Percentiles rank a stretch among this genome's conserved stretches.
phyloP scores from a whole-genome alignment of 2,329 filamentous ascomycete species.

The Nannizziopsis arthrosporioides region DNA sequence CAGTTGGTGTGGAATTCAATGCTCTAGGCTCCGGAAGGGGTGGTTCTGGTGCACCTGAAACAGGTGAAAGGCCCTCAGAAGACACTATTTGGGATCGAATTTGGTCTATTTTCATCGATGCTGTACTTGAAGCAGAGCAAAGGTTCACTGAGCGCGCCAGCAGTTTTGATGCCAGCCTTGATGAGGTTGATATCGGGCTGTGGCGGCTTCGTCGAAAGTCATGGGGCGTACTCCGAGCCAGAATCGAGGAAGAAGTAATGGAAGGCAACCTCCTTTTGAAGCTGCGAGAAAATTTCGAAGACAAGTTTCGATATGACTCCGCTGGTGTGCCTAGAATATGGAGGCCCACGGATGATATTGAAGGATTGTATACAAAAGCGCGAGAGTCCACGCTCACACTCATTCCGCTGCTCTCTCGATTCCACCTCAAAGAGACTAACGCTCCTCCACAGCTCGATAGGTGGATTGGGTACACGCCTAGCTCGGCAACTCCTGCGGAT shows the following conservation, averaged over 20 bases:
- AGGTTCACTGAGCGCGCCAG: constrained; percentile 79
- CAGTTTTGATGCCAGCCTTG: constrained; percentile 83
- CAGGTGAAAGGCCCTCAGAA: constrained; percentile 62
- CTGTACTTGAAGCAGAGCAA: constrained; percentile 72
- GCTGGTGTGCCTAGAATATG: constrained; percentile 90
- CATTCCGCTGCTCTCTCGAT: constrained; percentile 77
- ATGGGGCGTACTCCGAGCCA: constrained; percentile 79
- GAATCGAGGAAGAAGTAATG: constrained; percentile 95
- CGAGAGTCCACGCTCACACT: constrained; percentile 84
- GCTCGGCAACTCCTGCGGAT: constrained; percentile 63
- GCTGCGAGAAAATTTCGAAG: constrained; percentile 94
- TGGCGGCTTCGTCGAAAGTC: constrained; percentile 90
- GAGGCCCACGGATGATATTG: constrained; percentile 93
- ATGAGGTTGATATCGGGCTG: constrained; percentile 82
- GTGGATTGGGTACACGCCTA: constrained; percentile 71
- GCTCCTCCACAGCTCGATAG: constrained; percentile 67
- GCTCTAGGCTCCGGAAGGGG: constrained; percentile 80
- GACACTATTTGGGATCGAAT: constrained; percentile 92
- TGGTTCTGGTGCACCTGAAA: constrained; percentile 68
- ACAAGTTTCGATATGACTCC: constrained; percentile 97
- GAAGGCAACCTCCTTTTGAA: constrained; percentile 94
- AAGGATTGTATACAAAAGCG: constrained; percentile 84
- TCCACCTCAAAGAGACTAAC: constrained; percentile 64
- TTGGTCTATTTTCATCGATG: constrained; percentile 72
- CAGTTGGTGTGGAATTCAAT: constrained; percentile 88